phyloP scores from a whole-genome alignment of 345 rosid genomes.

The Hibiscus tridactylites region DNA sequence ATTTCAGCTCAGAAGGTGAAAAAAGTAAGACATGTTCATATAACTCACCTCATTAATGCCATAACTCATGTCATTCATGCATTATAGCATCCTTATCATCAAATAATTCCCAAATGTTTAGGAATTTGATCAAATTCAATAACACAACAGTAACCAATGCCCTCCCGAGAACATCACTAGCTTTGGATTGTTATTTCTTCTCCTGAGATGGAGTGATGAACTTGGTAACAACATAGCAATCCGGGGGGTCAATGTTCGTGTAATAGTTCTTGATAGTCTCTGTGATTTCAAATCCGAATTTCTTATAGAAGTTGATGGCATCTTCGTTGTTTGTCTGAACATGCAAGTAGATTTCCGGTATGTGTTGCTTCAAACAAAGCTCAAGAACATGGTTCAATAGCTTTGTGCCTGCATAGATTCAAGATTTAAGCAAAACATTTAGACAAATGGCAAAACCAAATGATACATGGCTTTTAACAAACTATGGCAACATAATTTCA shows the following conservation, averaged over 20 bases:
- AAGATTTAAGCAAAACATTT: background rate
- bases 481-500: background rate
- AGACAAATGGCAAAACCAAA: background rate
- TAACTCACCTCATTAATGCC: background rate
- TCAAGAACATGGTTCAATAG: slow-evolving; percentile 85
- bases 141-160: background rate
- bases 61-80: slow-evolving; percentile 12
- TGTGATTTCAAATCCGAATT: slow-evolving; percentile 81
- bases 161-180: background rate
- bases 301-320: slow-evolving; percentile 91
- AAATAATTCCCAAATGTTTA: slow-evolving; percentile 15
- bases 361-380: slow-evolving; percentile 60
- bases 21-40: background rate
- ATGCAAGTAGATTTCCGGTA: slow-evolving; percentile 81
- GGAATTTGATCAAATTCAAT: slow-evolving; percentile 5
- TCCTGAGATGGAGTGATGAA: slow-evolving; percentile 37
- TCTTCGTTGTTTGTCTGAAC: slow-evolving; percentile 97
- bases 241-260: slow-evolving; percentile 74
- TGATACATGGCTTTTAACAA: background rate
- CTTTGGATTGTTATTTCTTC: slow-evolving; percentile 35
- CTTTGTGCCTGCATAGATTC: slow-evolving; percentile 58
- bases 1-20: background rate
- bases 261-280: slow-evolving; percentile 82
- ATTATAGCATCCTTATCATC: slow-evolving; percentile 7
- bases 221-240: slow-evolving; percentile 75